Percentiles rank a stretch among this genome's conserved stretches.
Conservation (phyloP, 2,329 filamentous ascomycete genomes). For the Talaromyces sp. region DNA sequence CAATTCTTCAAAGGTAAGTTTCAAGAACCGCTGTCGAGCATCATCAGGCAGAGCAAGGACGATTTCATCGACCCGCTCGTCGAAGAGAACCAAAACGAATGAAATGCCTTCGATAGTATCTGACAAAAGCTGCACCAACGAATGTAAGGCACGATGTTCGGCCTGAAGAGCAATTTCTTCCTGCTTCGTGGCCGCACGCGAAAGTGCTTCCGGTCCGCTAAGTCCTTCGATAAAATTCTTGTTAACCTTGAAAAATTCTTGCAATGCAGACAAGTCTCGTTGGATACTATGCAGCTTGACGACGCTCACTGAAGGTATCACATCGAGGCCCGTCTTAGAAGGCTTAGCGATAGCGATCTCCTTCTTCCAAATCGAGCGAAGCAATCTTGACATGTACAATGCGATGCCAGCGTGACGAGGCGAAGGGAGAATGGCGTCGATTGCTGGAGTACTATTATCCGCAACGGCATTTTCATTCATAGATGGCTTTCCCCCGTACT, state of each 20-base stretch:
- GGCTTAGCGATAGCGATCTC: slow-evolving; percentile 60
- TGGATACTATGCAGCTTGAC: slow-evolving; percentile 73
- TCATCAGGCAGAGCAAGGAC: slow-evolving; percentile 69
- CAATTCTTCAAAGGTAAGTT: slow-evolving; percentile 80
- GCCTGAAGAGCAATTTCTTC: slow-evolving; percentile 90
- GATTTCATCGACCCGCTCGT: slow-evolving; percentile 88
- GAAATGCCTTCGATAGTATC: slow-evolving; percentile 95
- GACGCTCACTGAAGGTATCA: slow-evolving; percentile 63
- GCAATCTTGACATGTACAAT: slow-evolving; percentile 80
- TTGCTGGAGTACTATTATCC: slow-evolving; percentile 59
- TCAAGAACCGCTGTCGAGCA: slow-evolving; percentile 64
- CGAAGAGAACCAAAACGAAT: slow-evolving; percentile 90
- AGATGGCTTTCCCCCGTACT: slow-evolving; percentile 82
- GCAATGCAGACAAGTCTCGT: slow-evolving; percentile 71
- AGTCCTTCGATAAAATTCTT: slow-evolving; percentile 88
- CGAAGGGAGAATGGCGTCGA: slow-evolving; percentile 82
- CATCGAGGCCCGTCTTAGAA: slow-evolving; percentile 46
- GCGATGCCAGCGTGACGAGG: slow-evolving; percentile 84
- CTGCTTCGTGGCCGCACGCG: slow-evolving; percentile 71
- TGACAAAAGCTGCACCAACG: slow-evolving; percentile 76
- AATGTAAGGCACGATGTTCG: slow-evolving; percentile 88
- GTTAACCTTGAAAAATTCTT: slow-evolving; percentile 81
- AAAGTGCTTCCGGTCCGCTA: slow-evolving; percentile 83
- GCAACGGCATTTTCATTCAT: slow-evolving; percentile 71
- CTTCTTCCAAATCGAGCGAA: slow-evolving; percentile 83